A percentile compares a stretch with the other conserved stretches of the same genome.
These are phyloP conservation scores for Cystobasidium tubakii DNA, from an alignment of 768 basidiomycete species.

Conservation along the genomic window DNA sequence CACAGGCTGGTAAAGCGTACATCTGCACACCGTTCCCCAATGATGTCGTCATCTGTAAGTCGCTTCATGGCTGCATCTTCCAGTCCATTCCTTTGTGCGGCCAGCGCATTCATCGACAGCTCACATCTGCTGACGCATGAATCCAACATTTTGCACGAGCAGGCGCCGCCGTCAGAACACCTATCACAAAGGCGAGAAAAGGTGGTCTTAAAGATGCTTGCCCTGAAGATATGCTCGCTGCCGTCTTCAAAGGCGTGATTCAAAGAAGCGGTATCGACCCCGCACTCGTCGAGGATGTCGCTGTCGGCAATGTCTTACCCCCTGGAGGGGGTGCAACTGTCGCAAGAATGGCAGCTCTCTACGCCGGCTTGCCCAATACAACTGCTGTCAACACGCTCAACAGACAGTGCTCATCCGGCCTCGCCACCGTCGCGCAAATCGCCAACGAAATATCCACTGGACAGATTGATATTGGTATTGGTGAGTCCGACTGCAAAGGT, in stretches of 20 bases:
- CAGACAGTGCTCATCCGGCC: constrained; percentile 84
- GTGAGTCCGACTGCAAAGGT: constrained; percentile 65
- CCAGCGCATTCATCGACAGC: not conserved
- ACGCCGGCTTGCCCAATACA: constrained; percentile 70
- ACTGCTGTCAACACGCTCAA: constrained; percentile 88
- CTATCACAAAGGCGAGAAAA: constrained; percentile 77
- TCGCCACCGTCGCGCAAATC: constrained; percentile 84
- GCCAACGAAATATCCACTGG: constrained; percentile 78
- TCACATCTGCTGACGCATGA: not conserved
- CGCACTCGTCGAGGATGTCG: constrained; percentile 43
- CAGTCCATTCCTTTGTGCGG: not conserved
- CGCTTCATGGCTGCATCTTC: constrained; percentile 52
- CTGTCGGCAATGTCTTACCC: constrained; percentile 73
- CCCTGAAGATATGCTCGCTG: constrained; percentile 77
- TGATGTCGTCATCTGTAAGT: constrained; percentile 20
- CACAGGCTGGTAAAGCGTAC: constrained; percentile 19
- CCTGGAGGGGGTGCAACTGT: constrained; percentile 67
- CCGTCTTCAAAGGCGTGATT: constrained; percentile 81
- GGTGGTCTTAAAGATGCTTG: constrained; percentile 83
- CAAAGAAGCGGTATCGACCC: constrained; percentile 45
- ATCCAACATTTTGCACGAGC: constrained; percentile 50
- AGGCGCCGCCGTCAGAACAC: constrained; percentile 77
- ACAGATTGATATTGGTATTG: constrained; percentile 79
- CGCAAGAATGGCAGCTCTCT: constrained; percentile 63
- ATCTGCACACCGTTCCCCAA: constrained; percentile 10